Conservation (phyloP, 2,329 filamentous ascomycete genomes). For the Hansfordia pulvinata region DNA sequence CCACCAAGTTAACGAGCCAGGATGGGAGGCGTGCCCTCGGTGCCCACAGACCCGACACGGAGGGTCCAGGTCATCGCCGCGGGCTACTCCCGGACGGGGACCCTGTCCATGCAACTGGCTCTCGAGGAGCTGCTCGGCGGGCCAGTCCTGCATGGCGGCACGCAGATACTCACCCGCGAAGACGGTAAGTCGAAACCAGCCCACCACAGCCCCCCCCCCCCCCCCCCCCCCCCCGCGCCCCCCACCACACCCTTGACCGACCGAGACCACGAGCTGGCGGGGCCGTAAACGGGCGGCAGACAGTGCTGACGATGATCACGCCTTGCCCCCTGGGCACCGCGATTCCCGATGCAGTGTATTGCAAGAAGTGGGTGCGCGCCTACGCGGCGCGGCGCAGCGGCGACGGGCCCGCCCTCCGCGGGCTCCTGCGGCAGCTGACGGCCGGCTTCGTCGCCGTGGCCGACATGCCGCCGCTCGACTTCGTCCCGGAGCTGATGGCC, state of each 20-base stretch:
- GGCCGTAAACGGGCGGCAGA: no score
- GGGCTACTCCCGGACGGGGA: conserved; percentile 5
- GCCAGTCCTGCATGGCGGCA: conserved; percentile 4
- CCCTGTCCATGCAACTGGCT: conserved; percentile 4
- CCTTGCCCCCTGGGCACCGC: not conserved
- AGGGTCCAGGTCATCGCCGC: conserved; percentile 5
- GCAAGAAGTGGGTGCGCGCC: conserved; percentile 2
- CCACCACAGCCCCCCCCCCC: no score
- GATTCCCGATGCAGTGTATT: conserved; percentile 1
- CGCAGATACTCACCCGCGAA: conserved; percentile 3
- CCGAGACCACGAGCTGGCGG: no score
- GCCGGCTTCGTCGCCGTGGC: conserved; percentile 24
- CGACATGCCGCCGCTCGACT: conserved; percentile 20
- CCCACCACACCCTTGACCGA: no score
- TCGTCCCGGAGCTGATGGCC: conserved; percentile 19
- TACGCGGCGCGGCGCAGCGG: conserved; percentile 1
- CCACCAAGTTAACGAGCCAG: no score
- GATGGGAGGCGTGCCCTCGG: not conserved
- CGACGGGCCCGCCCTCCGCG: not conserved
- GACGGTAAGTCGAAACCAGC: conserved; percentile 3
- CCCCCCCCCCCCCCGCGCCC: no score
- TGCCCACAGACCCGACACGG: conserved; percentile 3
- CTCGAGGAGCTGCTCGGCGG: conserved; percentile 3
- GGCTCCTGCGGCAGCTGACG: conserved; percentile 10
- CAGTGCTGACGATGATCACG: no score